phyloP scores from a whole-genome alignment of 2,329 filamentous ascomycete genomes.

The Fonsecaea pedrosoi region DNA sequence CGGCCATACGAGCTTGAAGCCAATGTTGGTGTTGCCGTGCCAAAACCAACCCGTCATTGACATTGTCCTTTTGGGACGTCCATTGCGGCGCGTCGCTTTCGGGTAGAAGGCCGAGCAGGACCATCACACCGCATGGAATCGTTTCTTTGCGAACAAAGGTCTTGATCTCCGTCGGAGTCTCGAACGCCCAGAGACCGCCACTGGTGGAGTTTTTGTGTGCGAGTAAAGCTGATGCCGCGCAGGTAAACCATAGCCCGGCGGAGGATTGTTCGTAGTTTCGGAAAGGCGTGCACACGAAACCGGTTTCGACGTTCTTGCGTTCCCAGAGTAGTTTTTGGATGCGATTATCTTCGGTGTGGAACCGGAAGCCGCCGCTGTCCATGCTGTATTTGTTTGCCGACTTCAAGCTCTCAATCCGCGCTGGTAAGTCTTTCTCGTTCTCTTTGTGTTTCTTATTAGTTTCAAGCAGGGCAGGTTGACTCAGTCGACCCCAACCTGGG shows the following conservation, averaged over 20 bases:
- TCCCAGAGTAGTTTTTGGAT: conserved; percentile 41
- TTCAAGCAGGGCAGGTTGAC: conserved; percentile 37
- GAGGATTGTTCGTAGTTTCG: conserved; percentile 26
- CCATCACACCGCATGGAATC: conserved; percentile 43
- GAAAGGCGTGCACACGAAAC: conserved; percentile 32
- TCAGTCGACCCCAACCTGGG: conserved; percentile 61
- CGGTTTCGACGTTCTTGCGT: conserved; percentile 38
- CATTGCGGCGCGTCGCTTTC: conserved; percentile 42
- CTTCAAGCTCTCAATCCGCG: conserved; percentile 39
- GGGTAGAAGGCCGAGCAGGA: conserved; percentile 40
- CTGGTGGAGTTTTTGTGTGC: conserved; percentile 30
- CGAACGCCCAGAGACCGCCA: conserved; percentile 40
- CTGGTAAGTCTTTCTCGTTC: conserved; percentile 33
- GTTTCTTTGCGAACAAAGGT: conserved; percentile 40
- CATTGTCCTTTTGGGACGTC: conserved; percentile 31
- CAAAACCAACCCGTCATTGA: conserved; percentile 27
- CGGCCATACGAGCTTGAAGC: conserved; percentile 35
- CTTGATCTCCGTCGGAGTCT: conserved; percentile 38
- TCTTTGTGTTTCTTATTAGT: conserved; percentile 29
- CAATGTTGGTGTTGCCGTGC: conserved; percentile 33
- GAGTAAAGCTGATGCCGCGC: conserved; percentile 39
- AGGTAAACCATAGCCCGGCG: conserved; percentile 42
- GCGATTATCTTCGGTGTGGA: conserved; percentile 40
- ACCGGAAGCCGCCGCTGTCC: conserved; percentile 42
- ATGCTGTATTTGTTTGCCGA: conserved; percentile 35